These are phyloP conservation scores for Neostapfia colusana DNA, from an alignment of 176 grass and related monocot species.

Conservation along the genomic window DNA sequence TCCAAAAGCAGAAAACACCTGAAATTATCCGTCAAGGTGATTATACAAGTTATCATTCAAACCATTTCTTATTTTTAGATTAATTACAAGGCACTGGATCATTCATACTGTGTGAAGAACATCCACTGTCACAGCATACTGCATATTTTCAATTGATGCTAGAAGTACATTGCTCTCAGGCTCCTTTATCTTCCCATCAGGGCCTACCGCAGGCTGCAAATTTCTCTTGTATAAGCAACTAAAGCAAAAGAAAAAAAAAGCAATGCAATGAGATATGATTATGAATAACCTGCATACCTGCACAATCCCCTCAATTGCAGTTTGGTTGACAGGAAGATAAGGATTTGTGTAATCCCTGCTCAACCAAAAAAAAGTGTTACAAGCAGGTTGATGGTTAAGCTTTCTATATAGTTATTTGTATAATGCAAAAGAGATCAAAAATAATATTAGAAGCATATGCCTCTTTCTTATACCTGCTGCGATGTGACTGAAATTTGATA, in stretches of 20 bases:
- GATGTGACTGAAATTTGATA: conserved; percentile 98
- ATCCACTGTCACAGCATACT: conserved; percentile 94
- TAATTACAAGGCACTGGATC: background rate
- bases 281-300: conserved; percentile 47
- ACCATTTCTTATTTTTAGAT: background rate
- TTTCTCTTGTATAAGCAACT: conserved; percentile 26
- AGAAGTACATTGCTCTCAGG: conserved; percentile 89
- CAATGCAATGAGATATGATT: background rate
- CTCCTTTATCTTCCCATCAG: conserved; percentile 83
- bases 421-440: background rate
- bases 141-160: conserved; percentile 91
- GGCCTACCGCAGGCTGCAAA: conserved; percentile 66
- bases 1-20: conserved; percentile 97
- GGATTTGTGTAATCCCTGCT: conserved; percentile 97
- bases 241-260: background rate
- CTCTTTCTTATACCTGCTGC: conserved; percentile 67
- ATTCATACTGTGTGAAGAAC: conserved; percentile 90
- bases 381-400: background rate
- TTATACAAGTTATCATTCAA: conserved; percentile 9
- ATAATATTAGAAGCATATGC: background rate
- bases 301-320: conserved; percentile 77
- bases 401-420: background rate
- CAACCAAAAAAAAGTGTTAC: conserved; percentile 31
- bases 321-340: conserved; percentile 95
- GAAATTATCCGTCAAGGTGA: conserved; percentile 40